phyloP scores from a whole-genome alignment of 495 filamentous ascomycete genomes.

The Penicillium riverlandense region DNA sequence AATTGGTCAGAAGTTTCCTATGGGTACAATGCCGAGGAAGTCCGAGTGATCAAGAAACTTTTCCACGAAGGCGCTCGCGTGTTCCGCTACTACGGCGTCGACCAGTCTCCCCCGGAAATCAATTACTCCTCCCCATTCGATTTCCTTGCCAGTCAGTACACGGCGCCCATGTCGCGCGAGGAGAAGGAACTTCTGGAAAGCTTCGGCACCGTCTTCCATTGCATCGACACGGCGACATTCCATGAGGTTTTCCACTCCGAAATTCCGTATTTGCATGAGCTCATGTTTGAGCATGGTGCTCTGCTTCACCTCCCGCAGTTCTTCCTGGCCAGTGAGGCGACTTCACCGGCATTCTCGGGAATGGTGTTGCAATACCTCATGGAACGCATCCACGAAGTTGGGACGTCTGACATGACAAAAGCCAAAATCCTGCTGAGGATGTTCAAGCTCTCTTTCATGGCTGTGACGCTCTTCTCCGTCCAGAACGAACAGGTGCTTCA shows the following conservation, averaged over 20 bases:
- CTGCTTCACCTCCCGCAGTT: conserved; percentile 95
- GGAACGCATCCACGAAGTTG: conserved; percentile 91
- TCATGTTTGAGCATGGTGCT: conserved; percentile 95
- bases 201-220: conserved; percentile 97
- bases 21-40: conserved; percentile 96
- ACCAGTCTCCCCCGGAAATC: conserved; percentile 68
- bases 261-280: conserved; percentile 91
- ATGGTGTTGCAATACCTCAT: conserved; percentile 97
- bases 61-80: conserved; percentile 94
- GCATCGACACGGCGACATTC: conserved; percentile 96
- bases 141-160: conserved; percentile 87
- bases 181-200: conserved; percentile 97
- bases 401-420: conserved; percentile 80
- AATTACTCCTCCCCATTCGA: conserved; percentile 74
- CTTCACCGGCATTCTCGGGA: conserved; percentile 91
- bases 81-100: conserved; percentile 91
- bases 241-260: conserved; percentile 97
- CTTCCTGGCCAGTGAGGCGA: conserved; percentile 95
- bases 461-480: conserved; percentile 86
- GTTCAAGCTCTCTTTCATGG: conserved; percentile 99
- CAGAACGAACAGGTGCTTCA: conserved; percentile 95
- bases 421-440: conserved; percentile 87
- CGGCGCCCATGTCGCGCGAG: conserved; percentile 84
- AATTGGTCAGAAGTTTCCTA: conserved; percentile 96
- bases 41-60: conserved; percentile 91